A percentile compares a stretch with the other conserved stretches of the same genome.
Evolutionary conservation across 345 rosid species (phyloP).

Genomic region (Pistacia atlantica): DNA sequence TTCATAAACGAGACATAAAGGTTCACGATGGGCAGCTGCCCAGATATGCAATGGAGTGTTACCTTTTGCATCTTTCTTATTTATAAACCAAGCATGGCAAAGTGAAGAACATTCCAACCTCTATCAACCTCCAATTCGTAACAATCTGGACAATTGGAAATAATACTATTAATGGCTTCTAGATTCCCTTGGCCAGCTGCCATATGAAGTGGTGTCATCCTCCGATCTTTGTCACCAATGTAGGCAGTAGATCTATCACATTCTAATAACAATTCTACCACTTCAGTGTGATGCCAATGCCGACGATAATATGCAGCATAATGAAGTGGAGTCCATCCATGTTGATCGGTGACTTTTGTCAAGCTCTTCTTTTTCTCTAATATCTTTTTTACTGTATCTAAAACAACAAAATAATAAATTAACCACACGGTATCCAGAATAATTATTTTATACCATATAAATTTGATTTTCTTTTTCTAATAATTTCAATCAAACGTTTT

Average conservation of each 20-base stretch:
- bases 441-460: no score
- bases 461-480: no score
- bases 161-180: accelerated
- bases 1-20: neutral
- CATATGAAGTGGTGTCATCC: conserved; percentile 4
- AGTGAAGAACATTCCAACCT: conserved; percentile 12
- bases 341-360: neutral
- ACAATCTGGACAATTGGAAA: neutral
- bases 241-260: neutral
- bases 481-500: no score
- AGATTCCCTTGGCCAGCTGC: neutral
- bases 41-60: neutral
- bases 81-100: neutral
- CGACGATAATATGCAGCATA: no score
- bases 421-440: no score
- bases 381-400: no score
- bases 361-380: no score
- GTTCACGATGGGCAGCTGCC: neutral
- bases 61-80: neutral
- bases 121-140: neutral
- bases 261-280: neutral
- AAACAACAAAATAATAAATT: no score
- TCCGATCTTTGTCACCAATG: neutral
- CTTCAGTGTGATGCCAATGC: no score
- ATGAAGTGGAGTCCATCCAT: neutral